Percentiles rank a stretch among this genome's conserved stretches.
Evolutionary conservation across 2,329 filamentous ascomycete genomes (phyloP).

Genomic region (Alternaria dauci): DNA sequence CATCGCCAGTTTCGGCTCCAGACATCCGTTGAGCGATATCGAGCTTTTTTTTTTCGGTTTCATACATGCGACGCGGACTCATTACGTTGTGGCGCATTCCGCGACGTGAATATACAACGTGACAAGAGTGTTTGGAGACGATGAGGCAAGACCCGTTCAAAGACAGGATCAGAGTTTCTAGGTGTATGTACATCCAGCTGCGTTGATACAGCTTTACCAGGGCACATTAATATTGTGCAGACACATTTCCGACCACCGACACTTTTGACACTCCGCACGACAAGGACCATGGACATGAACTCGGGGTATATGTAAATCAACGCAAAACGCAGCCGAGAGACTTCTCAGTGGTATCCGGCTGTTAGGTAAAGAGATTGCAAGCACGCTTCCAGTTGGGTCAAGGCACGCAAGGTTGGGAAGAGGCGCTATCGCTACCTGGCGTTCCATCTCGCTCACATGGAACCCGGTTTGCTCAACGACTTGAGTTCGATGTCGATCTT

Average conservation of each 20-base stretch:
- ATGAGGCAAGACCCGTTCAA: background rate
- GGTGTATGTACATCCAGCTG: background rate
- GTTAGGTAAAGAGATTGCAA: constrained; percentile 5
- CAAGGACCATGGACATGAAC: background rate
- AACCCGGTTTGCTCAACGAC: constrained; percentile 2
- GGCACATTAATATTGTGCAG: background rate
- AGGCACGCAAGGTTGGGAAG: background rate
- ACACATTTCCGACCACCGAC: background rate
- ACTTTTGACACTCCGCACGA: background rate
- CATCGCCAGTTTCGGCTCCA: background rate
- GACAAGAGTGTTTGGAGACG: background rate
- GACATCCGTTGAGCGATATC: background rate
- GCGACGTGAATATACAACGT: background rate
- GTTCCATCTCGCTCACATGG: background rate
- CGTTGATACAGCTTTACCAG: background rate
- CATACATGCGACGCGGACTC: background rate
- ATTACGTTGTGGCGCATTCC: background rate
- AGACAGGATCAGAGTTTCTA: background rate
- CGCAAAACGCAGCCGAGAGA: background rate
- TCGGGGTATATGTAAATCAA: constrained; percentile 6
- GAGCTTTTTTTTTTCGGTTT: background rate
- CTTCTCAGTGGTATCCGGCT: background rate
- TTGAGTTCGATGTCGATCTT: constrained; percentile 13
- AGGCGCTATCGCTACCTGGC: background rate
- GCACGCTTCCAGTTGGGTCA: background rate